phyloP scores from a whole-genome alignment of 768 basidiomycete species.

The Mycena kentingensis region DNA sequence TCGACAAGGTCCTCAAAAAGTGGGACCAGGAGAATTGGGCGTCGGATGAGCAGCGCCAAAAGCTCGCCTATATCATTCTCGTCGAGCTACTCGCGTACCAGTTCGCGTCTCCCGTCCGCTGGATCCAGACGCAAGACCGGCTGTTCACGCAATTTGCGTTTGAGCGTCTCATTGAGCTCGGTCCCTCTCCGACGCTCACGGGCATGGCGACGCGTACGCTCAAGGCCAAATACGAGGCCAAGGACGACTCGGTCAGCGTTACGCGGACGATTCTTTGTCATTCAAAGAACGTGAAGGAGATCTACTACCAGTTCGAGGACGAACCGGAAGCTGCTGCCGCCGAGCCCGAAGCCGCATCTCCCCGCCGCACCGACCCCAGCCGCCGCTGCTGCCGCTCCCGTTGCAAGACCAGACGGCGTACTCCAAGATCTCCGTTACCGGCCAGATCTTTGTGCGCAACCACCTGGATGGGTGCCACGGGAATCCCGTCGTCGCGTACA shows the following conservation, averaged over 20 bases:
- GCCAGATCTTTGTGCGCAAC: no score
- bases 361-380: no score
- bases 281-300: constrained; percentile 94
- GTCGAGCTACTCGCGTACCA: constrained; percentile 98
- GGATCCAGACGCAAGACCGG: constrained; percentile 97
- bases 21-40: constrained; percentile 95
- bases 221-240: constrained; percentile 89
- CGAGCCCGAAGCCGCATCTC: no score
- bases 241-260: constrained; percentile 82
- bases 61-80: constrained; percentile 92
- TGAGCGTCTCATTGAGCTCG: constrained; percentile 93
- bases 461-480: constrained; percentile 89
- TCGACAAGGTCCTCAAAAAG: constrained; percentile 90
- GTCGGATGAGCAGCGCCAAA: constrained; percentile 77
- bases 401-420: constrained; percentile 93
- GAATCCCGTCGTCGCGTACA: constrained; percentile 91
- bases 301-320: constrained; percentile 97
- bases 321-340: constrained; percentile 53
- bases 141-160: constrained; percentile 86
- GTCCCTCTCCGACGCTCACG: constrained; percentile 93
- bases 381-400: constrained; percentile 39
- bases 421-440: no score
- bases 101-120: constrained; percentile 98
- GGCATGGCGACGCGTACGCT: constrained; percentile 92
- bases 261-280: constrained; percentile 86